Base-by-base conservation (phyloP, 371 early-diverging fungal genomes). In the Mucor racemosus region DNA sequence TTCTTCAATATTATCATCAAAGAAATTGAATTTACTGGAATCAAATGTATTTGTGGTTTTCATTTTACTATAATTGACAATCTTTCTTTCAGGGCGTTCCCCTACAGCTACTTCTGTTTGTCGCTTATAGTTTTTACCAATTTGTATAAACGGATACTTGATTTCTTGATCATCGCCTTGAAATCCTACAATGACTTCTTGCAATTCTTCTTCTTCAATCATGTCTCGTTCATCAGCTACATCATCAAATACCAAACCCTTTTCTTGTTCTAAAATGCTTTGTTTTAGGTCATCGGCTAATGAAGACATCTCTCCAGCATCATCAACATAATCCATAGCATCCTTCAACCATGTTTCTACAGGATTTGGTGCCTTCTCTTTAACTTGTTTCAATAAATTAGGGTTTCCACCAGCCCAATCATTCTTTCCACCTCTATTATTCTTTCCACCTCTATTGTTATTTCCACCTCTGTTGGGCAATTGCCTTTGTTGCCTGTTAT, bases 181-280 rank as follows among this genome's bases (percentile, higher is more conserved):
- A 46, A 78, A 87, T 40, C 82, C 84, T n/a, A 73, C 76, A 5
- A 70, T 70, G 3, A 80, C 71, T 7, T 85, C 87, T 26, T 78
- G 58, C 0, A 86, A 35, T 33, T 85, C 82, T 15, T 89, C 89
- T 56, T 86, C 86, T 58, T 87, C 89, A 39, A 85, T 77, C 38
- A 81, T 65, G 4, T 81, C 80, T 0, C 75, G 66, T 21, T 84
- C 79, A 26, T 86, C 84, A 9, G 68, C 71, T 33, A 71, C 74
- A 3, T 81, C 72, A 8, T 76, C 75, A 60, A 77, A 77, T 0
- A 75, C 44, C 0, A 68, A 19, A 0, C 81, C 84, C 56, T 79
- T 73, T 31, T 74, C 63, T 60, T 73, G 68, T 13, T 81, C 78
- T 19, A 81, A 55, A 4, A 78, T 26, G 13, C 64, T 65, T 50